A percentile compares a stretch with the other conserved stretches of the same genome.
Conservation (phyloP, 148 eudicot species). For the Camellia japonica region DNA sequence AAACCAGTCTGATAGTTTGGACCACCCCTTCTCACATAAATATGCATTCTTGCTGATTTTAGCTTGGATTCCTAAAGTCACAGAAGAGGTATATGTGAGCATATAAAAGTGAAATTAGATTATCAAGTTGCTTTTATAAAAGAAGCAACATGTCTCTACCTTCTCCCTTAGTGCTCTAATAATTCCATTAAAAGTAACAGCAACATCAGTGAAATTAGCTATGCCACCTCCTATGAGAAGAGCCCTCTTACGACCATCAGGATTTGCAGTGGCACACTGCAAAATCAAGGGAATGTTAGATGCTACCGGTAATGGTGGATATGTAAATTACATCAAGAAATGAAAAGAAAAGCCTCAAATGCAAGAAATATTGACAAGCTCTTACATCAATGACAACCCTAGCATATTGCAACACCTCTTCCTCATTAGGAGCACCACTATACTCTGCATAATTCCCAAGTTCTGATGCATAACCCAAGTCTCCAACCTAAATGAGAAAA, state of each 20-base stretch:
- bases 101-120: neutral
- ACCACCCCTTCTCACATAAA: conserved; percentile 83
- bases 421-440: conserved; percentile 94
- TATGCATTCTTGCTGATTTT: conserved; percentile 74
- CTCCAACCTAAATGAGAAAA: conserved; percentile 58
- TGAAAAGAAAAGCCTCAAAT: neutral
- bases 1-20: conserved; percentile 84
- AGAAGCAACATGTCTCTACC: conserved; percentile 22
- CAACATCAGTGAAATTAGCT: conserved; percentile 67
- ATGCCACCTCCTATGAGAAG: conserved; percentile 65
- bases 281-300: neutral
- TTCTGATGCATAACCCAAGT: conserved; percentile 80
- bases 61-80: conserved; percentile 58
- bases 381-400: conserved; percentile 90
- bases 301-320: neutral
- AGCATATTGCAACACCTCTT: conserved; percentile 81
- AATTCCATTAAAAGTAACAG: conserved; percentile 71
- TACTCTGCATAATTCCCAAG: conserved; percentile 89
- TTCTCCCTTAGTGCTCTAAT: conserved; percentile 72
- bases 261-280: conserved; percentile 61
- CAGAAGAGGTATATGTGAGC: neutral
- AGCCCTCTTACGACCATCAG: conserved; percentile 66
- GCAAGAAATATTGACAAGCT: neutral
- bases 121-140: neutral
- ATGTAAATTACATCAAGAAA: neutral